phyloP scores from a whole-genome alignment of 2,329 filamentous ascomycete genomes.

The Clathrospora elynae region DNA sequence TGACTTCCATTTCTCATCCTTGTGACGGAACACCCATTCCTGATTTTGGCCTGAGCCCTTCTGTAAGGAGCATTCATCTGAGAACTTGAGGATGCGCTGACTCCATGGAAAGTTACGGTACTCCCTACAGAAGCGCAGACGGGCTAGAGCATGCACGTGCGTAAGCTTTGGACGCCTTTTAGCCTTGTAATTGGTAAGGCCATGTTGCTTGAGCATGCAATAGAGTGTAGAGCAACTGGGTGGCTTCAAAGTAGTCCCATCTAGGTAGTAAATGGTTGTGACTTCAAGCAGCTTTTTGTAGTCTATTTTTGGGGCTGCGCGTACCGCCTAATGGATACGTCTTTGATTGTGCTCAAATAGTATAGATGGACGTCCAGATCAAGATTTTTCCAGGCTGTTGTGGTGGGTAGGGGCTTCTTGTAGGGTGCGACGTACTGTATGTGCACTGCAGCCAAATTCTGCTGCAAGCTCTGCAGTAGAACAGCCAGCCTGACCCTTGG shows the following conservation, averaged over 20 bases:
- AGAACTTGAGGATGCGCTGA: constrained; percentile 3
- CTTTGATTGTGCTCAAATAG: too few species aligned
- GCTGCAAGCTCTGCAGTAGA: background rate
- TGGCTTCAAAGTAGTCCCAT: background rate
- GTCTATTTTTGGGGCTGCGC: too few species aligned
- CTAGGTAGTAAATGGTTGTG: too few species aligned
- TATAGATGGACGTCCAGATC: too few species aligned
- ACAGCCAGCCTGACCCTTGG: background rate
- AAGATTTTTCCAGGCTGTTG: too few species aligned
- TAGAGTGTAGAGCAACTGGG: background rate
- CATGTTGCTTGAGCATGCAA: background rate
- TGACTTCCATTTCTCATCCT: background rate
- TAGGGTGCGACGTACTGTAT: too few species aligned
- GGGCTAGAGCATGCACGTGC: background rate
- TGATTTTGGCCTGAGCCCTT: constrained; percentile 2
- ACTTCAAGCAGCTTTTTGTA: too few species aligned
- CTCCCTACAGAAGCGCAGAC: background rate
- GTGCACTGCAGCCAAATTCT: background rate
- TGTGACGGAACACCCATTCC: constrained; percentile 1
- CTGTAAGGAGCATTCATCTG: constrained; percentile 6
- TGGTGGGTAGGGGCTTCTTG: too few species aligned
- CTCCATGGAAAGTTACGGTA: background rate
- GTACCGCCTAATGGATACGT: too few species aligned
- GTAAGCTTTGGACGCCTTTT: background rate
- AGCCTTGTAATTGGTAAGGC: background rate